Percentiles rank a stretch among this genome's conserved stretches.
phyloP scores from a whole-genome alignment of 2,329 filamentous ascomycete genomes.

The Magnaporthales sp. region DNA sequence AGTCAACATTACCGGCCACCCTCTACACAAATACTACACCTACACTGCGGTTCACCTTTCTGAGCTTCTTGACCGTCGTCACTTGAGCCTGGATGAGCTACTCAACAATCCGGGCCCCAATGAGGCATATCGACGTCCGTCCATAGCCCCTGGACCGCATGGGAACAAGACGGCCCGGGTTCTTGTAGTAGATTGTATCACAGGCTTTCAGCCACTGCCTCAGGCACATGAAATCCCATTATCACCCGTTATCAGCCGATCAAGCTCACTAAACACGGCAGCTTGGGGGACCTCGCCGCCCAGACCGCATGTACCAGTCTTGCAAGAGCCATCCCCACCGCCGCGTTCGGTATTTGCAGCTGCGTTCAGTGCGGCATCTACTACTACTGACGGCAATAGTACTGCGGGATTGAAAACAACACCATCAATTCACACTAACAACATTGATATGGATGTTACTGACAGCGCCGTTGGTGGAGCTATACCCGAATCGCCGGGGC shows the following conservation, averaged over 20 bases:
- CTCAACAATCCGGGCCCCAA: slow-evolving; percentile 16
- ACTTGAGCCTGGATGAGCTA: slow-evolving; percentile 37
- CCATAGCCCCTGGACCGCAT: slow-evolving; percentile 20
- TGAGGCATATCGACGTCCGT: slow-evolving; percentile 20
- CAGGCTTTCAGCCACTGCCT: slow-evolving; percentile 36
- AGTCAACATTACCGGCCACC: slow-evolving; percentile 47
- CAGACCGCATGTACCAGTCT: slow-evolving; percentile 7
- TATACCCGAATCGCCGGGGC: slow-evolving; percentile 15
- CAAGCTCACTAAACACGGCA: slow-evolving; percentile 13
- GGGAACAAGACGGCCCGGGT: slow-evolving; percentile 28
- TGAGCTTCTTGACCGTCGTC: slow-evolving; percentile 40
- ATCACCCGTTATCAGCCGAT: slow-evolving; percentile 35
- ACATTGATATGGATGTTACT: neutral
- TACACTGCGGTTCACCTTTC: slow-evolving; percentile 52
- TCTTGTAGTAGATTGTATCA: slow-evolving; percentile 56
- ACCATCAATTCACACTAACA: slow-evolving; percentile 16
- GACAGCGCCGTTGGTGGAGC: neutral
- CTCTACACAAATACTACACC: slow-evolving; percentile 53
- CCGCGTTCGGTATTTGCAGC: neutral
- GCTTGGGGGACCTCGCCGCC: slow-evolving; percentile 10
- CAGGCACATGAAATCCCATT: slow-evolving; percentile 35
- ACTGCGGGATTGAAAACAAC: slow-evolving; percentile 16
- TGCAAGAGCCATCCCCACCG: neutral
- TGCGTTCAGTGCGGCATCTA: neutral
- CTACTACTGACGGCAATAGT: neutral